Evolutionary conservation across 1,284 basidiomycete genomes (phyloP).

Genomic region (Ceratobasidium sp.): DNA sequence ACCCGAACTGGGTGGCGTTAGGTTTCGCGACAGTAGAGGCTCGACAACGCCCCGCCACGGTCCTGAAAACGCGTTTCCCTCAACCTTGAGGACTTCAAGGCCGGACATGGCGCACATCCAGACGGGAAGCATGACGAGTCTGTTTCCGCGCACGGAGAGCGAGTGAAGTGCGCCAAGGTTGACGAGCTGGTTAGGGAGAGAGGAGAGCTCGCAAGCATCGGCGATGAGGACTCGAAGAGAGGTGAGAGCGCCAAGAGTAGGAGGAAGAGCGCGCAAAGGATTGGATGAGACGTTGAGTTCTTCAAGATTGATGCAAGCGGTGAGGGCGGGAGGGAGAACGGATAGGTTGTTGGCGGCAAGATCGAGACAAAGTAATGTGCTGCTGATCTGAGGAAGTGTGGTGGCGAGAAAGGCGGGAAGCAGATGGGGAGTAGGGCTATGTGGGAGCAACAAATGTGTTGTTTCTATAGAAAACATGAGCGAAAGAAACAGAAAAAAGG

Average conservation of each 20-base stretch:
- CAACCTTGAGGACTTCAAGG: slow-evolving; percentile 88
- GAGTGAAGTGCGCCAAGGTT: slow-evolving; percentile 82
- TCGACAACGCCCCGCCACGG: slow-evolving; percentile 91
- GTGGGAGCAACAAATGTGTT: slow-evolving; percentile 87
- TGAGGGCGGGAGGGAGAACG: slow-evolving; percentile 81
- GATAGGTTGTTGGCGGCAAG: slow-evolving; percentile 88
- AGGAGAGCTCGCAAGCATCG: slow-evolving; percentile 83
- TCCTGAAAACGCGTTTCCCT: slow-evolving; percentile 92
- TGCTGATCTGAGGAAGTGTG: slow-evolving; percentile 74
- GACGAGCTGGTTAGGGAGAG: slow-evolving; percentile 74
- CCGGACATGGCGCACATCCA: slow-evolving; percentile 89
- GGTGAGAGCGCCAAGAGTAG: slow-evolving; percentile 79
- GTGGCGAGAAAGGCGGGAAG: slow-evolving; percentile 77
- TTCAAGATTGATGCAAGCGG: slow-evolving; percentile 81
- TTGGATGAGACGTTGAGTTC: slow-evolving; percentile 95
- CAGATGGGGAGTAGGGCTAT: slow-evolving; percentile 77
- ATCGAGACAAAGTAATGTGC: slow-evolving; percentile 86
- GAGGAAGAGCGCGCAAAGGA: slow-evolving; percentile 83
- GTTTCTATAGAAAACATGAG: slow-evolving; percentile 66
- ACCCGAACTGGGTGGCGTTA: slow-evolving; percentile 1
- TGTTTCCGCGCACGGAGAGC: slow-evolving; percentile 88
- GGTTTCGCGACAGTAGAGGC: slow-evolving; percentile 66
- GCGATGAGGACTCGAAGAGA: slow-evolving; percentile 88
- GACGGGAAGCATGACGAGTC: slow-evolving; percentile 86
- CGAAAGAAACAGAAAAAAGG: slow-evolving; percentile 42